Percentiles rank a stretch among this genome's conserved stretches.
Conservation (phyloP, 2,329 filamentous ascomycete species). For the Dendrostoma leiphaemia region DNA sequence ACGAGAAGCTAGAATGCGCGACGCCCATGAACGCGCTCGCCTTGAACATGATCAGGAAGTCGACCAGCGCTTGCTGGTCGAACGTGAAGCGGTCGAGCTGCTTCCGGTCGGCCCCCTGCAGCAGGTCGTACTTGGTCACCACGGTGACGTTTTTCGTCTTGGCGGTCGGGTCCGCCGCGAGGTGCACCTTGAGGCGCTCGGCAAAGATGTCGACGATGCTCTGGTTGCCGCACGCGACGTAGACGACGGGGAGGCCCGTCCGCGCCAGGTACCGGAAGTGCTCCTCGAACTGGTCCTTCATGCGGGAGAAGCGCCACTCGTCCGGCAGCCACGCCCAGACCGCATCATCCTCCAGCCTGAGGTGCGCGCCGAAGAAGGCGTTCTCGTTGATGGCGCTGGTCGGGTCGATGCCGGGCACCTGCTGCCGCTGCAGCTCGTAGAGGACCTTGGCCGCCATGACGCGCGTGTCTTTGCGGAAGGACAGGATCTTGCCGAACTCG, state of each 20-base stretch:
- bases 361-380: constrained; percentile 31
- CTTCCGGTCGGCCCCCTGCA: constrained; percentile 20
- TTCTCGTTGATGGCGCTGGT: constrained; percentile 21
- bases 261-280: constrained; percentile 26
- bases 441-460: constrained; percentile 28
- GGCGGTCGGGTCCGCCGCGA: neutral
- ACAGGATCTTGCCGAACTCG: constrained; percentile 33
- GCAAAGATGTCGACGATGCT: constrained; percentile 27
- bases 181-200: constrained; percentile 14
- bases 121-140: constrained; percentile 31
- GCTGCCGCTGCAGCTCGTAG: constrained; percentile 21
- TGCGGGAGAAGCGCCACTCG: constrained; percentile 30
- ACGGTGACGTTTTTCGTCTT: constrained; percentile 23
- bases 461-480: constrained; percentile 30
- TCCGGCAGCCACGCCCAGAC: constrained; percentile 29
- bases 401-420: constrained; percentile 25
- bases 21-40: constrained; percentile 33
- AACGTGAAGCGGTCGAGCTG: constrained; percentile 27
- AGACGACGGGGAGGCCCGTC: constrained; percentile 26
- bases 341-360: constrained; percentile 31
- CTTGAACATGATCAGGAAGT: constrained; percentile 32
- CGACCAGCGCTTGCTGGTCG: constrained; percentile 32
- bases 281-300: constrained; percentile 30
- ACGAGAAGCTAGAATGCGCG: constrained; percentile 32
- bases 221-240: constrained; percentile 30